phyloP scores from a whole-genome alignment of 768 basidiomycete species.

The Mycena galopus region DNA sequence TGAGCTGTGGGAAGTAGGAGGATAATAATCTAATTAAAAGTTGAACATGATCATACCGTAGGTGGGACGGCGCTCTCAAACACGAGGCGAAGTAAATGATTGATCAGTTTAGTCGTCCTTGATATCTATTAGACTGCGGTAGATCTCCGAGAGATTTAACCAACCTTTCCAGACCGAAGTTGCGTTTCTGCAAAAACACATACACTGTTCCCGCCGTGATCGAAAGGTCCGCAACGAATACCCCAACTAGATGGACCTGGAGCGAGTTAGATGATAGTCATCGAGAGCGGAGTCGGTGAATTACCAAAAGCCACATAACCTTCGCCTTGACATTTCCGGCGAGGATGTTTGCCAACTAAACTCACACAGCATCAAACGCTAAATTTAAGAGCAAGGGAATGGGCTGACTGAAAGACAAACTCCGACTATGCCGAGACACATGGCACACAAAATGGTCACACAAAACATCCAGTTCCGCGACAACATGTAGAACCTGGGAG shows the following conservation, averaged over 20 bases:
- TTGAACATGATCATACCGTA: conserved; percentile 13
- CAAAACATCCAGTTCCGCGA: conserved; percentile 26
- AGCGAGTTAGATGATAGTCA: not conserved
- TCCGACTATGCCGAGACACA: conserved; percentile 24
- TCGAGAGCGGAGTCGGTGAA: not conserved
- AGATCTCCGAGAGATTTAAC: not conserved
- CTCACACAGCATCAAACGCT: not conserved
- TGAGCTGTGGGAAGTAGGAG: not conserved
- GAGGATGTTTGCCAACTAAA: conserved; percentile 23
- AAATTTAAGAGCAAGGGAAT: not conserved
- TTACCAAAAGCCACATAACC: conserved; percentile 30
- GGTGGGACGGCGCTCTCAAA: conserved; percentile 32
- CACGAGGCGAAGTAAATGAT: conserved; percentile 27
- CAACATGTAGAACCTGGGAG: conserved; percentile 25
- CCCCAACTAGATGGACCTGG: conserved; percentile 32
- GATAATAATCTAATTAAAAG: not conserved
- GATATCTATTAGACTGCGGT: not conserved
- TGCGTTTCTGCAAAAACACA: conserved; percentile 2
- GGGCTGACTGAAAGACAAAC: conserved; percentile 25
- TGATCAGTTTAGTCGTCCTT: conserved; percentile 27
- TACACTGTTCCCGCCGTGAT: conserved; percentile 26
- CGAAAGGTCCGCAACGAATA: conserved; percentile 22
- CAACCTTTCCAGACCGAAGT: conserved; percentile 18
- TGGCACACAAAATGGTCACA: conserved; percentile 11
- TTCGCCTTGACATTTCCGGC: conserved; percentile 15